Percentiles rank a stretch among this genome's conserved stretches.
Evolutionary conservation across 805 yeast genomes (phyloP).

Genomic region (Naumovozyma baii): DNA sequence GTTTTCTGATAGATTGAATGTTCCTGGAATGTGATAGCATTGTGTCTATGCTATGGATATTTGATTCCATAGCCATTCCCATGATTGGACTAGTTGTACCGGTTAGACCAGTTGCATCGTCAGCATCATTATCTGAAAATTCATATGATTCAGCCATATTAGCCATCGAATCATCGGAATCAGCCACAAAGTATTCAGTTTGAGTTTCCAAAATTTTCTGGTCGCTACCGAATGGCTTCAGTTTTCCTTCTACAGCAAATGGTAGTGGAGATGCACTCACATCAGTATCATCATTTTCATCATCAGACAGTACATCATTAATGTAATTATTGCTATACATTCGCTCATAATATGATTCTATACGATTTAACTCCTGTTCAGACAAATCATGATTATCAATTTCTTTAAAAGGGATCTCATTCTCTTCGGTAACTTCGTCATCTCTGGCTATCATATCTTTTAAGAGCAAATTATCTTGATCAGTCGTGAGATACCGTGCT

Average conservation of each 20-base stretch:
- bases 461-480: constrained; percentile 12
- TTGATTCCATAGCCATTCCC: neutral
- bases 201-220: no score
- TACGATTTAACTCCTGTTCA: neutral
- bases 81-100: no score
- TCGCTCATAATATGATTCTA: constrained; percentile 12
- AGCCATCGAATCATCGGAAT: neutral
- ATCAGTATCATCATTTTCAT: neutral
- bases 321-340: constrained; percentile 12
- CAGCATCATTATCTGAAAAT: neutral
- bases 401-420: neutral
- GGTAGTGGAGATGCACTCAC: neutral
- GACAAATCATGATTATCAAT: neutral
- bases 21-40: neutral
- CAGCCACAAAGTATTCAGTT: no score
- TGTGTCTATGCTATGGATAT: neutral
- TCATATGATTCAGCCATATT: neutral
- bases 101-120: neutral
- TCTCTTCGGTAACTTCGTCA: constrained; percentile 5
- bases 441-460: constrained; percentile 19
- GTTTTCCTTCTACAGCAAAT: no score
- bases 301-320: constrained; percentile 4
- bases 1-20: neutral
- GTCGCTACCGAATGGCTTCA: no score
- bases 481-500: neutral